Conservation (phyloP, 208 protist genomes). For the Trypanosoma congolense region DNA sequence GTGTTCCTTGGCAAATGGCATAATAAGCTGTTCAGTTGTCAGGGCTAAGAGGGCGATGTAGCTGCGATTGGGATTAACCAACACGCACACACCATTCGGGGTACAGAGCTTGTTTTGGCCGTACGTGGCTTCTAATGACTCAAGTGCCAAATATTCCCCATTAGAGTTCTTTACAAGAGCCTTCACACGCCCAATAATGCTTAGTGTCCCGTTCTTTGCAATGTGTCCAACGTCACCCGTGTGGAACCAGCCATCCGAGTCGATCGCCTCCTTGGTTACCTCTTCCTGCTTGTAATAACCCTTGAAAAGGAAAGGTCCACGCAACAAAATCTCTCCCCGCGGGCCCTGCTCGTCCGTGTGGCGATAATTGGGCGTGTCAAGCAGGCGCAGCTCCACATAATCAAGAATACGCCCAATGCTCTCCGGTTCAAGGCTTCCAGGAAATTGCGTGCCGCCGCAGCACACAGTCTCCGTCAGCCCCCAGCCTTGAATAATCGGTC, state of each 20-base stretch:
- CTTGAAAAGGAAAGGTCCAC: slow-evolving; percentile 71
- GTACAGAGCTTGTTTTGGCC: slow-evolving; percentile 41
- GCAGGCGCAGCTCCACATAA: slow-evolving; percentile 84
- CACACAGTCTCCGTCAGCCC: slow-evolving; percentile 85
- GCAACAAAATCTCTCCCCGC: slow-evolving; percentile 73
- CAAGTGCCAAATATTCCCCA: slow-evolving; percentile 91
- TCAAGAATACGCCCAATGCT: slow-evolving; percentile 70
- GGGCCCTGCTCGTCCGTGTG: slow-evolving; percentile 69
- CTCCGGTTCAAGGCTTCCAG: slow-evolving; percentile 58
- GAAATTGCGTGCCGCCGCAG: slow-evolving; percentile 49
- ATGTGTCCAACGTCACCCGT: slow-evolving; percentile 83
- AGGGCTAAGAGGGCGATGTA: slow-evolving; percentile 57
- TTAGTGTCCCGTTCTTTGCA: slow-evolving; percentile 45
- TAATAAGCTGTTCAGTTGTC: slow-evolving; percentile 47
- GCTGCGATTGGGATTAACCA: slow-evolving; percentile 69
- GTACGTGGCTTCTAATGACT: slow-evolving; percentile 75
- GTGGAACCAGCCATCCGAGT: slow-evolving; percentile 81
- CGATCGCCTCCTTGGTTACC: slow-evolving; percentile 72
- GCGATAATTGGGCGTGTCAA: slow-evolving; percentile 79
- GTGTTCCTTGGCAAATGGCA: slow-evolving; percentile 53
- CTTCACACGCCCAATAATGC: slow-evolving; percentile 87
- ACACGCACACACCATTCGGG: slow-evolving; percentile 64
- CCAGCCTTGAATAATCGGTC: slow-evolving; percentile 81
- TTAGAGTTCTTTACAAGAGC: slow-evolving; percentile 87
- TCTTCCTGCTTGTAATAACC: slow-evolving; percentile 88